A percentile compares a stretch with the other conserved stretches of the same genome.
These are phyloP conservation scores for Setaria italica DNA, from an alignment of 202 grass and related monocot genomes.

Conservation along the genomic window DNA sequence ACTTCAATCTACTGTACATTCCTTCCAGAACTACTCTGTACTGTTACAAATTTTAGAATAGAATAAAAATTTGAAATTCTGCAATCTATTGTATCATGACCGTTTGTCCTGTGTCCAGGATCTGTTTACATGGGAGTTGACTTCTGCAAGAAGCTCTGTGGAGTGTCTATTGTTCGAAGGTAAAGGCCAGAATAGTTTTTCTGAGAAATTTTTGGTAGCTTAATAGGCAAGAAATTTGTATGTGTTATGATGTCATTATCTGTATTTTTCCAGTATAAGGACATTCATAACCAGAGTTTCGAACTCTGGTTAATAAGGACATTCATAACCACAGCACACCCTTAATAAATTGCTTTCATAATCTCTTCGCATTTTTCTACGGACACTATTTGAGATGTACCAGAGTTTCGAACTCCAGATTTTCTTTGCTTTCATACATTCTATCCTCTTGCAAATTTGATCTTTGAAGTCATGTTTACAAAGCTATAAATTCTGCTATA, in stretches of 20 bases:
- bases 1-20: conserved; percentile 21
- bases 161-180: conserved; percentile 92
- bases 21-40: conserved; percentile 5
- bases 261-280: neutral
- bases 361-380: conserved; percentile 7
- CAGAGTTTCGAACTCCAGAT: neutral
- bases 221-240: conserved; percentile 16
- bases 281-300: too few species aligned
- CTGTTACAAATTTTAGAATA: conserved; percentile 31
- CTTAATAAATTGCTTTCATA: conserved; percentile 24
- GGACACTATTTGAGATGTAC: neutral
- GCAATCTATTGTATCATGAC: conserved; percentile 20
- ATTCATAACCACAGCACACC: neutral
- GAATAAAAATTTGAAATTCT: conserved; percentile 24
- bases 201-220: neutral
- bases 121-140: conserved; percentile 89
- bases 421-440: conserved; percentile 10
- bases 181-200: conserved; percentile 36
- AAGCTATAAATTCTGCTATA: conserved; percentile 19
- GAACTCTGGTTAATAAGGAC: too few species aligned
- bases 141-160: conserved; percentile 99
- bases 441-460: neutral
- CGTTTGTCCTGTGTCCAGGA: conserved; percentile 51
- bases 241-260: conserved; percentile 9
- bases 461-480: neutral